Percentiles rank a stretch among this genome's conserved stretches.
Evolutionary conservation across 345 rosid genomes (phyloP).

Genomic region (Eucalyptus globulus): DNA sequence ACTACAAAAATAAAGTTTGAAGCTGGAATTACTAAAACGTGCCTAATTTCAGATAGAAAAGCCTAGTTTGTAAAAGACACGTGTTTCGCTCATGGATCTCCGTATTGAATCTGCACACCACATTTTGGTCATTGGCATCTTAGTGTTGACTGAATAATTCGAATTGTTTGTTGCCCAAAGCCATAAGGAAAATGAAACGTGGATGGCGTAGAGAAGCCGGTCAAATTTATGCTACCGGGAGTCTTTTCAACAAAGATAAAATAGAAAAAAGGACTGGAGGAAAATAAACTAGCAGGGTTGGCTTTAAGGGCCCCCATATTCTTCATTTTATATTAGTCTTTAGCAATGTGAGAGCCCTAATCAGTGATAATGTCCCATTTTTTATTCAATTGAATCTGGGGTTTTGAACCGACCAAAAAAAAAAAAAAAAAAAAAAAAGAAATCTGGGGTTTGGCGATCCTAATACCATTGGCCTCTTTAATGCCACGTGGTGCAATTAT

Average conservation of each 20-base stretch:
- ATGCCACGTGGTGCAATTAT: not conserved
- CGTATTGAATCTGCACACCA: not conserved
- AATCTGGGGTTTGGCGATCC: not conserved
- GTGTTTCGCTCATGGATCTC: not conserved
- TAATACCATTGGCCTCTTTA: not conserved
- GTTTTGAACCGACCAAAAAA: too few relatives aligned
- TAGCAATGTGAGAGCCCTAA: not conserved
- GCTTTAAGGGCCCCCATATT: not conserved
- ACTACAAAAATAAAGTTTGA: not conserved
- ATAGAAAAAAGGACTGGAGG: not conserved
- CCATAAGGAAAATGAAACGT: not conserved
- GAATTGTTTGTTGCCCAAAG: not conserved
- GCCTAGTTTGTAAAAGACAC: not conserved
- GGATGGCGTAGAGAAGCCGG: not conserved
- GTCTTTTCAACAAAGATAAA: not conserved
- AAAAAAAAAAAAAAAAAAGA: too few relatives aligned
- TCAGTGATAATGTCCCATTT: not conserved
- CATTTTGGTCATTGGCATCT: not conserved
- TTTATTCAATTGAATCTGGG: not conserved
- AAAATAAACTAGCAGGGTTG: not conserved
- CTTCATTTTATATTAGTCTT: not conserved
- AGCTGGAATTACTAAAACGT: not conserved
- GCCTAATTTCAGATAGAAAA: not conserved
- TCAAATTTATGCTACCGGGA: not conserved
- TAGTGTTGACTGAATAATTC: not conserved